Conservation (phyloP, 495 filamentous ascomycete species). For the Penicillium manginii region DNA sequence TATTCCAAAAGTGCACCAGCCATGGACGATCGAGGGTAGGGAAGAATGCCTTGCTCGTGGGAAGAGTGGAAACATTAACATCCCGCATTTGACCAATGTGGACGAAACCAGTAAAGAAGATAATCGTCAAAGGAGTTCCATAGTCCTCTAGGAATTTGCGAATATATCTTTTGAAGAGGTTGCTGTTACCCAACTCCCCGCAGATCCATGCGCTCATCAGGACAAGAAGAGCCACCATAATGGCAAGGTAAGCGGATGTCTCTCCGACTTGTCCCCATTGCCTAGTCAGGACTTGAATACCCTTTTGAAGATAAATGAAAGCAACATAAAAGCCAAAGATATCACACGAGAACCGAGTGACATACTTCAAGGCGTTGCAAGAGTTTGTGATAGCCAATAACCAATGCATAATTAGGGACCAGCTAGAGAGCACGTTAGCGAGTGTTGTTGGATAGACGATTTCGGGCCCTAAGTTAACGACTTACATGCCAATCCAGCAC, state of each 20-base stretch:
- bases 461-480: neutral
- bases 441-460: neutral
- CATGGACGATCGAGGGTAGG: constrained; percentile 79
- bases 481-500: constrained; percentile 80
- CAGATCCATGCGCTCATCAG: constrained; percentile 72
- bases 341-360: constrained; percentile 84
- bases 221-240: constrained; percentile 73
- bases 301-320: constrained; percentile 84
- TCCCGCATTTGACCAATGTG: constrained; percentile 78
- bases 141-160: constrained; percentile 84
- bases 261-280: constrained; percentile 58
- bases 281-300: constrained; percentile 75
- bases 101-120: constrained; percentile 89
- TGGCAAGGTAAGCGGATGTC: constrained; percentile 72
- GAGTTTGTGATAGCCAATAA: constrained; percentile 76
- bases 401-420: constrained; percentile 83
- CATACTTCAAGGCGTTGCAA: constrained; percentile 78
- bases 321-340: constrained; percentile 90
- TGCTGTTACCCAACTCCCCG: constrained; percentile 68
- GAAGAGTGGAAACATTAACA: constrained; percentile 66
- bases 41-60: constrained; percentile 77
- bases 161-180: constrained; percentile 70
- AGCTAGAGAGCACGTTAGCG: constrained; percentile 42
- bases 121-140: constrained; percentile 77
- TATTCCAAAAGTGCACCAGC: constrained; percentile 89